Base-by-base conservation (phyloP, 148 eudicot genomes). In the Diospyros lotus region DNA sequence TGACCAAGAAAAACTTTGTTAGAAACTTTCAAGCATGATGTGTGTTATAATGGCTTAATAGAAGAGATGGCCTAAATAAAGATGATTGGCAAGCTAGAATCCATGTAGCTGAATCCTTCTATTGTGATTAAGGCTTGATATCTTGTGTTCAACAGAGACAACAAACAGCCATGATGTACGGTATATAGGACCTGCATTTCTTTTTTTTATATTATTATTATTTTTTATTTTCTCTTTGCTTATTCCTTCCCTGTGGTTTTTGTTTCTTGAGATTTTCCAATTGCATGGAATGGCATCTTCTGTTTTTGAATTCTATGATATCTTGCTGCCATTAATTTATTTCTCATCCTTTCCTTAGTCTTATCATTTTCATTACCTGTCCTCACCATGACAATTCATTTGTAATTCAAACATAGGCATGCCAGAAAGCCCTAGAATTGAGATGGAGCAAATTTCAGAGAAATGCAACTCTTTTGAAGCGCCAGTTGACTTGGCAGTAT, bases 401-500 rank as follows among this genome's bases (percentile, higher is more conserved):
- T 13, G 68, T 42, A 17, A 38, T 2, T 48, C 62, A 18, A 55
- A 72, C 58, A 61, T 80, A 95, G 98, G 86, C 89, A 65, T 90
- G 89, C 65, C 78, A 81, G 71, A 80, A 86, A 73, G 93, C 96
- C 65, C 77, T 89, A 51, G 77, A 84, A 43, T 64, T 87, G 77
- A 88, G 98, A 75, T 63, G 84, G 80, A 76, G 58, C 58, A 90
- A 89, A 81, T 95, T 90, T 76, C 81, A 81, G 50, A 82, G 94
- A 77, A 95, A 81, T 81, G 96, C 94, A 63, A 76, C 83, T 80
- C 78, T 77, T 45, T 71, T 90, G 81, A 92, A 83, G 86, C 91
- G 97, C 69, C 86, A 88, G 81, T 81, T 95, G 72, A 92, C 94
- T 9, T 92, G 97, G 97, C 82, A 87, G 98, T 95, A 84, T 80